Percentiles rank a stretch among this genome's conserved stretches.
phyloP scores from a whole-genome alignment of 2,329 filamentous ascomycete species.

The Ceratocystis colombiana region DNA sequence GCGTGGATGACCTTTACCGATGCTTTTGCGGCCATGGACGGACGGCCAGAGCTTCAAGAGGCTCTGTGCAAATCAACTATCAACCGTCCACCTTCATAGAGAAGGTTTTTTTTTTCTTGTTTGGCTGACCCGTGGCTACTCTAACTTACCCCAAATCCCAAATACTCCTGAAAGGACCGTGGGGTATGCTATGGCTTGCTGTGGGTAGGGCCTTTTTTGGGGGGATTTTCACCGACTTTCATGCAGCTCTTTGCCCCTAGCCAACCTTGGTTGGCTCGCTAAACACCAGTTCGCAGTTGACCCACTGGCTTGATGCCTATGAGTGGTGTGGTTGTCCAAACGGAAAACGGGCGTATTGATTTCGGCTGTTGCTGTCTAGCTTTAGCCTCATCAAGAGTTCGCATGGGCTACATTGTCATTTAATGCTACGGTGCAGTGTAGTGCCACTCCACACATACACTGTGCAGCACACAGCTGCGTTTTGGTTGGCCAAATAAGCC shows the following conservation, averaged over 20 bases:
- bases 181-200: neutral
- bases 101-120: neutral
- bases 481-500: neutral
- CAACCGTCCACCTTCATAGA: constrained; percentile 34
- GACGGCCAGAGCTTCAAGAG: constrained; percentile 77
- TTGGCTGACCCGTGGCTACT: neutral
- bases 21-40: constrained; percentile 65
- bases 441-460: neutral
- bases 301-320: neutral
- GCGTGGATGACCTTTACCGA: constrained; percentile 81
- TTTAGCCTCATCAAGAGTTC: neutral
- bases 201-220: constrained; percentile 8
- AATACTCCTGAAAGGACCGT: neutral
- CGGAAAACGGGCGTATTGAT: neutral
- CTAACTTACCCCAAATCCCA: constrained; percentile 10
- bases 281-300: neutral
- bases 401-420: neutral
- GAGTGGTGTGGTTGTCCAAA: neutral
- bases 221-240: constrained; percentile 2
- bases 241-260: neutral
- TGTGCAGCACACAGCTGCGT: neutral
- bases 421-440: neutral
- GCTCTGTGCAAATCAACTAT: constrained; percentile 74
- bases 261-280: neutral
- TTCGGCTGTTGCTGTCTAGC: neutral